Evolutionary conservation across 306 rosid genomes (phyloP), one percentile per base, ranked within the genome.

Genomic region (Prunus davidiana): DNA sequence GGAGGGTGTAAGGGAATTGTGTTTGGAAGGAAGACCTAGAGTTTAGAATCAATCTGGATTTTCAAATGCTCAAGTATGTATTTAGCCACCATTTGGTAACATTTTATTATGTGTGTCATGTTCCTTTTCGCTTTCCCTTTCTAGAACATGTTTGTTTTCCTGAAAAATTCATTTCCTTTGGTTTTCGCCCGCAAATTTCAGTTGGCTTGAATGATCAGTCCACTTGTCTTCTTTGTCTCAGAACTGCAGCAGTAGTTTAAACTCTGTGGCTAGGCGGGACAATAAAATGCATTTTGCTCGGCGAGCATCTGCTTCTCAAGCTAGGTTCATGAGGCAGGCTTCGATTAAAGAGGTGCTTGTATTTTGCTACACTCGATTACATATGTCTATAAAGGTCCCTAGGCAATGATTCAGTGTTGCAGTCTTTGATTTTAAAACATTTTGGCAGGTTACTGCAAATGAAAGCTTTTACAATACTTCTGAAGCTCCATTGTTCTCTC

Each of bases 281-380:
- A 89, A 84, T 70, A 88, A 66, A 71, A 25, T 84, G 79, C 71
- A 64, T 79, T 89, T 92, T 62, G 93, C 93, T 5, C 84, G 93
- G 72, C 96, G 88, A 79, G 86, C 89, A 71, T 85, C 97, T 61
- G 76, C 80, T 57, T 84, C 93, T 72, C 80, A 77, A 65, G 89
- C 86, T 67, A 75, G 77, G 73, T 92, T 88, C 80, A 92, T 89
- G 95, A 87, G 91, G 83, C 91, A 81, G 64, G 74, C 84, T 70
- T 79, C 88, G 47, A 56, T 13, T 50, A 76, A 84, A 51, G 86
- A 87, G 93, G 96, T 90, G 70, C 75, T 80, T 61, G 25, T 46
- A 46, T 52, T 76, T 34, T 45, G 71, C 41, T 41, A 47, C 51
- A 24, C 71, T 77, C 43, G 27, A 65, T 65, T 15, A 14, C 52